A percentile compares a stretch with the other conserved stretches of the same genome.
Conservation (phyloP, 2,329 filamentous ascomycete species). For the Corinectria fuckeliana region DNA sequence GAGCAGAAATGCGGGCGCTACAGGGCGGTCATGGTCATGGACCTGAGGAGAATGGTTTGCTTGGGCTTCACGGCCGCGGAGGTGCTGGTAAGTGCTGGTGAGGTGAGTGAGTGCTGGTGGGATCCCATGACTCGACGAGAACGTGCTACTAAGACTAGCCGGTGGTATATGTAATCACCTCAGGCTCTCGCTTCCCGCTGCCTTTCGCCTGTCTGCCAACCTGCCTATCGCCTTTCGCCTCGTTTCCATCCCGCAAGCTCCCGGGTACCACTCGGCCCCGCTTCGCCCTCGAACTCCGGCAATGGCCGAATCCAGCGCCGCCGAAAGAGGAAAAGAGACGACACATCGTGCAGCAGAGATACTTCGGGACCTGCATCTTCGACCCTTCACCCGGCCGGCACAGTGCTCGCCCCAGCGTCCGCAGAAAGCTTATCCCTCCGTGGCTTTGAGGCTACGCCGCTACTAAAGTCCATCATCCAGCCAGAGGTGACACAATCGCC, state of each 20-base stretch:
- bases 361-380: slow-evolving; percentile 35
- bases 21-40: slow-evolving; percentile 19
- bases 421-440: slow-evolving; percentile 36
- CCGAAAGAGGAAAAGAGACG: slow-evolving; percentile 42
- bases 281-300: slow-evolving; percentile 20
- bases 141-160: slow-evolving; percentile 14
- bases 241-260: not conserved
- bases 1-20: slow-evolving; percentile 19
- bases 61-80: slow-evolving; percentile 3
- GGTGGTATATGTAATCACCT: slow-evolving; percentile 27
- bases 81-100: not conserved
- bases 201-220: not conserved
- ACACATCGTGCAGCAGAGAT: slow-evolving; percentile 42
- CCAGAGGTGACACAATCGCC: slow-evolving; percentile 33
- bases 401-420: slow-evolving; percentile 6
- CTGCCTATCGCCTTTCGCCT: not conserved
- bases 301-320: slow-evolving; percentile 27
- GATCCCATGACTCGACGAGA: slow-evolving; percentile 34
- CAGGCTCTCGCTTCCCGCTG: not conserved
- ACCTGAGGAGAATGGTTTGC: slow-evolving; percentile 5
- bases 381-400: slow-evolving; percentile 18
- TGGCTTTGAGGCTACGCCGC: too few relatives aligned
- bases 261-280: not conserved
- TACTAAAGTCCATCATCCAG: slow-evolving; percentile 24
- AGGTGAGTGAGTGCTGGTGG: not conserved